Base-by-base conservation (phyloP, 495 filamentous ascomycete species). In the Rhypophila decipiens region DNA sequence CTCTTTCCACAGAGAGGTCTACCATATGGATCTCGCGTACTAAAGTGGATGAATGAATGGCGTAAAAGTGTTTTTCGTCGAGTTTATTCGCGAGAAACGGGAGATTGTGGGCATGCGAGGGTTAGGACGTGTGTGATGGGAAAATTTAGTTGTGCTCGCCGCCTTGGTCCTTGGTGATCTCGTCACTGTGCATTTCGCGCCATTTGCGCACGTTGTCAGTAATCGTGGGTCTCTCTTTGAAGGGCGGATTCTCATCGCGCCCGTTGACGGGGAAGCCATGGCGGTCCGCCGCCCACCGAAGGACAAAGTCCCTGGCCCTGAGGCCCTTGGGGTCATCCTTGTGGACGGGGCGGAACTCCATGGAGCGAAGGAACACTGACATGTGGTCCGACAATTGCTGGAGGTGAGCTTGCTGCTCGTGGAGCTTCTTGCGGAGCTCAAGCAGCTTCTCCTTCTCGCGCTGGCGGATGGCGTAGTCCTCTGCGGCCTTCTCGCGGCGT, bases 391-490 rank as follows among this genome's bases (percentile, higher is more conserved):
- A 83, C 24, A 95, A 77, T 65, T 90, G 81, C 63, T 93, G 70
- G 49, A 95, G 77, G 69, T 95, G 85, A 42, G 82, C 73, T 61
- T 86, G 79, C 73, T 95, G 88, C 61, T 85, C 79, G 46, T 61
- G 51, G 54, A 98, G 79, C 76, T 90, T 94, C 63, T 82, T 78
- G 69, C 78, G 83, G 50, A 96, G 78, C 59, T 71, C 66, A 18
- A 84, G 61, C 42, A 80, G 82, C 86, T 96, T 96, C 70, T 85
- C 78, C 65, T 79, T 73, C 78, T 99, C 93, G 58, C 86, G 82
- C 74, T 87, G 72, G 43, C 78, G 73, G 68, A 99, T 87, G 72
- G 86, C 85, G 52, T 77, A 76, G 61, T 86, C 82, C 71, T 99
- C 93, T 62, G 74, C 76, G 50, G 91, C 91, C 52, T 82, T 82